Conservation (phyloP, 257 asterid genomes). For the Nicotiana noctiflora region DNA sequence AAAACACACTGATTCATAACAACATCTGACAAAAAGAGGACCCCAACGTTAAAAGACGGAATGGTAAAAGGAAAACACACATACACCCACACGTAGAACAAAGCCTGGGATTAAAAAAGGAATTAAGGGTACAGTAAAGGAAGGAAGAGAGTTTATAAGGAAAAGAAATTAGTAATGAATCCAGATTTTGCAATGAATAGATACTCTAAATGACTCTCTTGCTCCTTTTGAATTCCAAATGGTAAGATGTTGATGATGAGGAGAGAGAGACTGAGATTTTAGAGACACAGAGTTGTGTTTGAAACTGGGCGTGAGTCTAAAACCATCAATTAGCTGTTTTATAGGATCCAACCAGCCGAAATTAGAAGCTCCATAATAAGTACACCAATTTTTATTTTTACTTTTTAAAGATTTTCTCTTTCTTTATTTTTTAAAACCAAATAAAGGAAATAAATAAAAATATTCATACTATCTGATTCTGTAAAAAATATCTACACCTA, state of each 20-base stretch:
- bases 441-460: neutral
- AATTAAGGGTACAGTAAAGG: neutral
- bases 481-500: conserved; percentile 23
- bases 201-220: neutral
- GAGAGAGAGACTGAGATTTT: neutral
- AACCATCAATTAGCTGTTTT: conserved; percentile 38
- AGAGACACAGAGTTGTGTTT: conserved; percentile 16
- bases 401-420: neutral
- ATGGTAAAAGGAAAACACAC: conserved; percentile 6
- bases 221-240: neutral
- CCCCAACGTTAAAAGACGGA: conserved; percentile 34
- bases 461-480: conserved; percentile 11
- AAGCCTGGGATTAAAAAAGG: neutral
- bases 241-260: neutral
- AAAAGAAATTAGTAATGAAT: neutral
- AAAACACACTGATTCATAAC: conserved; percentile 21
- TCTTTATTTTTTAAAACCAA: neutral
- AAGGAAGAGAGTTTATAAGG: neutral
- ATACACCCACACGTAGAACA: neutral
- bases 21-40: conserved; percentile 36
- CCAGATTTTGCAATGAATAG: neutral
- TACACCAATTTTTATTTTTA: conserved; percentile 5
- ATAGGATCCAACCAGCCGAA: conserved; percentile 48
- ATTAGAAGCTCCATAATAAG: conserved; percentile 20
- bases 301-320: conserved; percentile 22